Conservation (phyloP, 345 rosid species). For the Sisymbrium altissimum region DNA sequence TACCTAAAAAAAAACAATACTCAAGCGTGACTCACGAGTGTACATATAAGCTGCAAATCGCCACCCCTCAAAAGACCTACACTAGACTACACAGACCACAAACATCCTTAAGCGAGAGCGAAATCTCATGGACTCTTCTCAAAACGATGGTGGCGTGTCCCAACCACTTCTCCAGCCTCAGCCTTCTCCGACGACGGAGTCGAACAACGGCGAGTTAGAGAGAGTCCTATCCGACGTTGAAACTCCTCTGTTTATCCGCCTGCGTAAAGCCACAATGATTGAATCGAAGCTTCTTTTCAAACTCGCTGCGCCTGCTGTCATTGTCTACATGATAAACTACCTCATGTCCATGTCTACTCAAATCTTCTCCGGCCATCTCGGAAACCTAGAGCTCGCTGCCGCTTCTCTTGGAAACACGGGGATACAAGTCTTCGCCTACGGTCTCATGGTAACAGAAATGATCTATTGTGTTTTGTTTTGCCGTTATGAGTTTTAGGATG, state of each 20-base stretch:
- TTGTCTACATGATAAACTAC: slow-evolving; percentile 51
- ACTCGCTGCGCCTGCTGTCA: slow-evolving; percentile 52
- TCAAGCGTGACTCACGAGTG: neutral
- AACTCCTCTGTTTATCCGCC: neutral
- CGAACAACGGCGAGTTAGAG: slow-evolving; percentile 22
- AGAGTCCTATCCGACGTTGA: slow-evolving; percentile 17
- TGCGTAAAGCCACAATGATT: slow-evolving; percentile 18
- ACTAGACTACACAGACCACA: neutral
- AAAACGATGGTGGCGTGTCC: neutral
- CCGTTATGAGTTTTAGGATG: neutral
- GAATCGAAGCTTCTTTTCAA: slow-evolving; percentile 39
- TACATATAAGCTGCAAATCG: neutral
- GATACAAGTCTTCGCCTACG: slow-evolving; percentile 43
- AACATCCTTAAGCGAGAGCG: neutral
- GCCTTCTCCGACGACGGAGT: neutral
- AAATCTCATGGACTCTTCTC: slow-evolving; percentile 19
- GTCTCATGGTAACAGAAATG: slow-evolving; percentile 22
- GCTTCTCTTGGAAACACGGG: slow-evolving; percentile 62
- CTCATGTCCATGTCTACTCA: slow-evolving; percentile 56
- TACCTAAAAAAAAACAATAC: neutral
- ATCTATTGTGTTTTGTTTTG: neutral
- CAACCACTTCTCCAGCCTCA: slow-evolving; percentile 3
- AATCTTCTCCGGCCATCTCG: slow-evolving; percentile 55
- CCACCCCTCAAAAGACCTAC: neutral
- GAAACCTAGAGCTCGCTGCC: slow-evolving; percentile 55